A percentile compares a stretch with the other conserved stretches of the same genome.
These are phyloP conservation scores for Verticillium zaregamsianum DNA, from an alignment of 2,329 filamentous ascomycete species.

Conservation along the genomic window DNA sequence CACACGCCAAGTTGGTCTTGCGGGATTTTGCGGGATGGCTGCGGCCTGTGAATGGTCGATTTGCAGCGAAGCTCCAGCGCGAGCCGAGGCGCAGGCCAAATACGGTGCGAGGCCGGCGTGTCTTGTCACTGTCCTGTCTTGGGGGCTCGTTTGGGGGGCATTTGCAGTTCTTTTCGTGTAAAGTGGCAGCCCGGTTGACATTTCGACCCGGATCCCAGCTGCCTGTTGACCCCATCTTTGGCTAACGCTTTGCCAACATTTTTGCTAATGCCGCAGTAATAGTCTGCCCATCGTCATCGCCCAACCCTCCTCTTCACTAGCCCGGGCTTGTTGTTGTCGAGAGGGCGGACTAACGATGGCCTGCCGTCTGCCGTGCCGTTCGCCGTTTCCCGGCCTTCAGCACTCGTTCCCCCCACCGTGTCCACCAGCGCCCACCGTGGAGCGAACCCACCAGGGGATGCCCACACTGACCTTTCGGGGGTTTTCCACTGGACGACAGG, in stretches of 20 bases:
- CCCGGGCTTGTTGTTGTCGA: neutral
- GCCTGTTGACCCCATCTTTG: neutral
- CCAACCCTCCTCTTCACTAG: neutral
- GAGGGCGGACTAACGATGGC: neutral
- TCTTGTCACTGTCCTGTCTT: neutral
- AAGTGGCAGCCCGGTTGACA: neutral
- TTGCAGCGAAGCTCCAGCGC: neutral
- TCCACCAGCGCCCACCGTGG: neutral
- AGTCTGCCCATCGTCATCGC: neutral
- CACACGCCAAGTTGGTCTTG: neutral
- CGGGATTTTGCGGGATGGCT: slow-evolving; percentile 3
- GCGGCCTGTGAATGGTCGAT: neutral
- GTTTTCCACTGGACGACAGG: neutral
- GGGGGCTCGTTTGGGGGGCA: too few relatives aligned
- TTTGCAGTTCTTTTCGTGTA: neutral
- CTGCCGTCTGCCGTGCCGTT: neutral
- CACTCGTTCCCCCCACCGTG: neutral
- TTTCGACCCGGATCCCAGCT: neutral
- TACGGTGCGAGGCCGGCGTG: neutral
- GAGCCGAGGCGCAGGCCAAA: neutral
- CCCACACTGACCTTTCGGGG: neutral
- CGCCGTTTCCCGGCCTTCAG: neutral
- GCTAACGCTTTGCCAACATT: neutral
- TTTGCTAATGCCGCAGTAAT: neutral
- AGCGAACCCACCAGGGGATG: neutral